Evolutionary conservation across 2,329 filamentous ascomycete genomes (phyloP), one percentile per base, ranked within the genome.

Genomic region (Phaeosphaeria sp.): DNA sequence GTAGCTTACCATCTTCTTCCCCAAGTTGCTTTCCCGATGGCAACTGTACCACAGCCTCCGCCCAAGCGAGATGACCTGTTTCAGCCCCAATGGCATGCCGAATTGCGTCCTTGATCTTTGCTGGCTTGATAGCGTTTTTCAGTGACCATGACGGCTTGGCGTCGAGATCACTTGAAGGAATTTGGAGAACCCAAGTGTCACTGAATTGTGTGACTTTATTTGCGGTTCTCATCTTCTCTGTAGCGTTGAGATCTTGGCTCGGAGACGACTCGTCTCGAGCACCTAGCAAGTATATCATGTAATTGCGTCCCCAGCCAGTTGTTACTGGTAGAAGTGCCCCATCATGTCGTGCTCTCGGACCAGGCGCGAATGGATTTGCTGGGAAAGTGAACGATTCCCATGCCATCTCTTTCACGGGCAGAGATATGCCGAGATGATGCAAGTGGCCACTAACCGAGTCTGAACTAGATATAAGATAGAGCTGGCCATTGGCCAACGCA

Each of bases 121-220:
- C 78, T n/a, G 78, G 78, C 50, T 78, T 78, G 55, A 78, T 71
- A 1, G 67, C 62, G 4, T 73, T 62, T n/a, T 69, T 70, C 30
- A 73, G 49, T 15, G 54, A 62, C 25, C 67, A 60, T 0, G 63
- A 62, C 2, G 64, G 55, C 23, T 70, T 69, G 6, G 69, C 57
- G 6, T 68, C 64, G 7, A 75, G 53, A 43, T 71, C 58, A 51
- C 69, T 74, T 5, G 78, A 80, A 1, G 76, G 77, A 6, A 80
- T 71, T 55, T 82, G 80, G n/a, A 80, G 73, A 0, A 72, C 77
- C 79, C 79, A 81, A n/a, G 78, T 73, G 55, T 80, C 79, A 54
- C 74, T 77, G 69, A 77, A 79, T 46, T 72, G 69, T 9, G 67
- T 71, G 18, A 66, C 44, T 21, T 68, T 46, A 27, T 64, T 41